These are phyloP conservation scores for Penicillium decumbens DNA, from an alignment of 2,329 filamentous ascomycete genomes.

Conservation along the genomic window DNA sequence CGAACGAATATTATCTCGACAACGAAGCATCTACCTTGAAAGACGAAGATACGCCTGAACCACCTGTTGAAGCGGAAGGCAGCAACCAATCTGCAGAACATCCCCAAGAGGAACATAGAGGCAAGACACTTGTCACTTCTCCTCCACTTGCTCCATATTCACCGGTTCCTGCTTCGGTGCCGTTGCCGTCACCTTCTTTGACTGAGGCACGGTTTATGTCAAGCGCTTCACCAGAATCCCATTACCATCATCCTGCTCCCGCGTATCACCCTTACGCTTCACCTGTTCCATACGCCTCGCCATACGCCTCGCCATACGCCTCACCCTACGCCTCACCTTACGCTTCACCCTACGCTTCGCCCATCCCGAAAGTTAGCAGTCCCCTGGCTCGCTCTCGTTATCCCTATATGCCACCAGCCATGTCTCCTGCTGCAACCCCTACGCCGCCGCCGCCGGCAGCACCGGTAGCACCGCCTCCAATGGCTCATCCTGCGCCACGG, in stretches of 20 bases:
- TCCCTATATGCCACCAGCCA: slow-evolving; percentile 35
- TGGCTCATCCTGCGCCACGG: slow-evolving; percentile 13
- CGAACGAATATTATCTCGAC: slow-evolving; percentile 19
- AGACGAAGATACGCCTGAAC: slow-evolving; percentile 12
- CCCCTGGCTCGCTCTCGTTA: slow-evolving; percentile 33
- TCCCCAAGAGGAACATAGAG: slow-evolving; percentile 5
- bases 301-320: slow-evolving; percentile 3
- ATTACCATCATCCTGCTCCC: slow-evolving; percentile 23
- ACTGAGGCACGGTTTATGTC: slow-evolving; percentile 29
- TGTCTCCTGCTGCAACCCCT: slow-evolving; percentile 33
- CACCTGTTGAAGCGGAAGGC: slow-evolving; percentile 7
- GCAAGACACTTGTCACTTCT: slow-evolving; percentile 21
- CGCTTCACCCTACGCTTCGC: slow-evolving; percentile 21
- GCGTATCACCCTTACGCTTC: slow-evolving; percentile 16
- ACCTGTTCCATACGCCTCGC: slow-evolving; percentile 1
- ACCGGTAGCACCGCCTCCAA: slow-evolving; percentile 1
- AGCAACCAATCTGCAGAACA: not conserved
- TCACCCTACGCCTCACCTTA: slow-evolving; percentile 14
- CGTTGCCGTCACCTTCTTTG: slow-evolving; percentile 30
- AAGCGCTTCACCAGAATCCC: slow-evolving; percentile 22
- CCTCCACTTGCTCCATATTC: slow-evolving; percentile 24
- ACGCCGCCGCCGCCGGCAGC: slow-evolving; percentile 17
- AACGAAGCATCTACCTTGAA: slow-evolving; percentile 8
- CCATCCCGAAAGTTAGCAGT: slow-evolving; percentile 32
- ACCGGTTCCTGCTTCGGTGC: slow-evolving; percentile 22